These are phyloP conservation scores for Luzula sylvatica DNA, from an alignment of 176 grass and related monocot genomes.

Conservation along the genomic window DNA sequence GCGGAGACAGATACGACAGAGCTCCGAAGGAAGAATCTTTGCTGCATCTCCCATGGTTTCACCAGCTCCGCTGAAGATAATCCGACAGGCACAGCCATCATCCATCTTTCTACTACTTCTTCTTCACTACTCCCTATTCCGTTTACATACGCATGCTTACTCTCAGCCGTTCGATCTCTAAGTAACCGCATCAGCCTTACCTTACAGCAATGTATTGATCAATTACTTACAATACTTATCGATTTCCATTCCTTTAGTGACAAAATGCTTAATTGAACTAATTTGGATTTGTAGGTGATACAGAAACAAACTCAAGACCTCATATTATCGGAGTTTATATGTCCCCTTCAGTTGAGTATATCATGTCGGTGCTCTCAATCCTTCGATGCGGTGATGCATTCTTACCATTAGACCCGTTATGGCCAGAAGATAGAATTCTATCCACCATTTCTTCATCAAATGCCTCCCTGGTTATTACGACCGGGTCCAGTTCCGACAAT, in stretches of 20 bases:
- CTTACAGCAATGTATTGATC: slow-evolving; percentile 16
- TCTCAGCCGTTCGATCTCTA: slow-evolving; percentile 30
- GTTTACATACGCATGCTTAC: slow-evolving; percentile 41
- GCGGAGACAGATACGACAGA: slow-evolving; percentile 12
- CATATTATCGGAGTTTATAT: slow-evolving; percentile 45
- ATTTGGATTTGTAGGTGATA: slow-evolving; percentile 19
- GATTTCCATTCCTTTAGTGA: neutral
- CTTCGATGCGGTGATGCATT: slow-evolving; percentile 67
- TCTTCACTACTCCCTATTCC: slow-evolving; percentile 12
- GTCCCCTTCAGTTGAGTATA: slow-evolving; percentile 54
- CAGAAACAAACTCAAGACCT: slow-evolving; percentile 10
- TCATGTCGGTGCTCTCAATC: slow-evolving; percentile 48
- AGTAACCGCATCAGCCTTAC: slow-evolving; percentile 29
- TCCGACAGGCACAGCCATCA: slow-evolving; percentile 4
- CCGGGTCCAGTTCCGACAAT: neutral
- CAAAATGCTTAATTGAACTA: neutral
- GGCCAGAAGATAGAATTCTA: slow-evolving; percentile 52
- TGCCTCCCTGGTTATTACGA: slow-evolving; percentile 22
- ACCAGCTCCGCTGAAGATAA: slow-evolving; percentile 22
- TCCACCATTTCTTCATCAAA: slow-evolving; percentile 43
- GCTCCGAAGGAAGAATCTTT: slow-evolving; percentile 11
- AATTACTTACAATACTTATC: neutral
- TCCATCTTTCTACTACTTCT: slow-evolving; percentile 20
- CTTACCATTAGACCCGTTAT: slow-evolving; percentile 69
- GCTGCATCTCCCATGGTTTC: slow-evolving; percentile 82